These are phyloP conservation scores for Saturnispora bothae DNA, from an alignment of 805 yeast genomes.

Conservation along the genomic window DNA sequence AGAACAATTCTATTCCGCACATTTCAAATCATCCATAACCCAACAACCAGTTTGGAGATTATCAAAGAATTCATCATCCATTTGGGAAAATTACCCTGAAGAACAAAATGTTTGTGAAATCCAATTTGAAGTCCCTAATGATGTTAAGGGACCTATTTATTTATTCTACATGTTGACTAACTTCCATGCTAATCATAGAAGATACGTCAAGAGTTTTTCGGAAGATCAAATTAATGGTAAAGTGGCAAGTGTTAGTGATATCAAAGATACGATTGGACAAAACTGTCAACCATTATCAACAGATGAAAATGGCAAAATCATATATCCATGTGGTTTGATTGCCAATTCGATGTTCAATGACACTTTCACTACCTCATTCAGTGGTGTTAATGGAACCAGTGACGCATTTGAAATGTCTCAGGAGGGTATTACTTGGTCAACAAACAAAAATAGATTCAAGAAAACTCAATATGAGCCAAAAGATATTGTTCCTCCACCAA, in stretches of 20 bases:
- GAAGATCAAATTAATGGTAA: slow-evolving; percentile 72
- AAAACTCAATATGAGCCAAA: slow-evolving; percentile 48
- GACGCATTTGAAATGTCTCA: slow-evolving; percentile 36
- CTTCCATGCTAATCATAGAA: slow-evolving; percentile 89
- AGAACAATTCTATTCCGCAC: slow-evolving; percentile 39
- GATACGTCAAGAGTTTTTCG: slow-evolving; percentile 81
- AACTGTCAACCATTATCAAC: slow-evolving; percentile 56
- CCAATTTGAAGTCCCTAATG: slow-evolving; percentile 65
- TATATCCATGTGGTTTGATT: slow-evolving; percentile 77
- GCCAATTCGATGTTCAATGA: slow-evolving; percentile 77
- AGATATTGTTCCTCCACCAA: slow-evolving; percentile 75
- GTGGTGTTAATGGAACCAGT: slow-evolving; percentile 32
- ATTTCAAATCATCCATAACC: slow-evolving; percentile 38
- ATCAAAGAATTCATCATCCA: slow-evolving; percentile 29
- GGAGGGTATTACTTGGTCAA: slow-evolving; percentile 60
- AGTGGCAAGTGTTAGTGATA: slow-evolving; percentile 40
- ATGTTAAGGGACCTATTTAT: slow-evolving; percentile 63
- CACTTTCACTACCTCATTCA: slow-evolving; percentile 42
- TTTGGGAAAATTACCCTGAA: slow-evolving; percentile 33
- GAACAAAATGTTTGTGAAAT: slow-evolving; percentile 51
- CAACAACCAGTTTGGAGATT: slow-evolving; percentile 60
- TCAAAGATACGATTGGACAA: slow-evolving; percentile 44
- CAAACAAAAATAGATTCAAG: slow-evolving; percentile 54
- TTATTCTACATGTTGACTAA: slow-evolving; percentile 76
- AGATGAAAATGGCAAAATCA: slow-evolving; percentile 37